Conservation (phyloP, 495 filamentous ascomycete species). For the Penicillium herquei region DNA sequence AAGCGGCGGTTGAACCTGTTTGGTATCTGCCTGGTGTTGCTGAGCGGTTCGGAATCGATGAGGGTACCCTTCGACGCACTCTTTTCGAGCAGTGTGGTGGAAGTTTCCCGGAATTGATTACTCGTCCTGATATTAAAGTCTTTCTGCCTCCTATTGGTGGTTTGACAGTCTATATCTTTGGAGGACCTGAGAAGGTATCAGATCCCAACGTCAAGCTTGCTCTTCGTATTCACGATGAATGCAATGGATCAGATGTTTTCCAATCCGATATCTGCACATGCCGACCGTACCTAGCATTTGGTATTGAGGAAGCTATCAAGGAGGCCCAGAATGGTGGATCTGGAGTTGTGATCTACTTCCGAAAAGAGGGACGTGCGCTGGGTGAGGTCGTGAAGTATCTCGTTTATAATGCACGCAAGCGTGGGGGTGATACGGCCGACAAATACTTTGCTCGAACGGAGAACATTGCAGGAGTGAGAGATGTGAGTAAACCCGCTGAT, state of each 20-base stretch:
- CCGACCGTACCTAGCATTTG: conserved; percentile 93
- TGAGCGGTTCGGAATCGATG: conserved; percentile 92
- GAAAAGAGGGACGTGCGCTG: conserved; percentile 91
- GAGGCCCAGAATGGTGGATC: conserved; percentile 93
- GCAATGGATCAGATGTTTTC: conserved; percentile 97
- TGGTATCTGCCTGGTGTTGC: conserved; percentile 97
- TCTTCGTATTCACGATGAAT: conserved; percentile 93
- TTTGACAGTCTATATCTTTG: conserved; percentile 97
- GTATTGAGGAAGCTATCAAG: conserved; percentile 94
- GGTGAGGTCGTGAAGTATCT: conserved; percentile 97
- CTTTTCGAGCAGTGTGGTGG: conserved; percentile 96
- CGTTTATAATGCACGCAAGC: conserved; percentile 88
- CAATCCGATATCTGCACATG: conserved; percentile 98
- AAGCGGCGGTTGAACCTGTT: conserved; percentile 92
- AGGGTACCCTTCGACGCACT: conserved; percentile 78
- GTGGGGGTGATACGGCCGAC: conserved; percentile 82
- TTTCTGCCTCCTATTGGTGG: conserved; percentile 97
- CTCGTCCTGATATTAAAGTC: conserved; percentile 87
- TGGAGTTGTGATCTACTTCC: conserved; percentile 98
- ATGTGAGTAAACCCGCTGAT: conserved; percentile 21
- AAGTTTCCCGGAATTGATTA: conserved; percentile 89
- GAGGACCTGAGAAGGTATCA: conserved; percentile 88
- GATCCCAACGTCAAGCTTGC: conserved; percentile 81
- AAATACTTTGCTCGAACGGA: conserved; percentile 98
- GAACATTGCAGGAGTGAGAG: conserved; percentile 93